Percentiles rank a stretch among this genome's conserved stretches.
Evolutionary conservation across 2,329 filamentous ascomycete genomes (phyloP).

Genomic region (Corinectria fuckeliana): DNA sequence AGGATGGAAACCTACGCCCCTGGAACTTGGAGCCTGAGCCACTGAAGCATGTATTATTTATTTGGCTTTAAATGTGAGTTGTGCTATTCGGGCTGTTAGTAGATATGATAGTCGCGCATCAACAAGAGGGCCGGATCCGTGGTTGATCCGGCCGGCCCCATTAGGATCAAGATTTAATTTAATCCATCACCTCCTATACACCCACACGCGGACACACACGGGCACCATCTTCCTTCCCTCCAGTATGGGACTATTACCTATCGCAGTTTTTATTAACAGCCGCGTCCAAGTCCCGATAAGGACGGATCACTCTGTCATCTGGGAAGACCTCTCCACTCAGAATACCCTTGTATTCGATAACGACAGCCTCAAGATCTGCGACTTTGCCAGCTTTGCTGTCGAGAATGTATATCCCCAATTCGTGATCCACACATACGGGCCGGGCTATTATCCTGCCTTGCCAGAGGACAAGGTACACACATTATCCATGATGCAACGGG

Average conservation of each 20-base stretch:
- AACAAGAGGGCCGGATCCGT: background rate
- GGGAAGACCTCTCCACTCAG: slow-evolving; percentile 7
- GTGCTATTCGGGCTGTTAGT: too few species aligned
- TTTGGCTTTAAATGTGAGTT: too few species aligned
- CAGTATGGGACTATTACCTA: slow-evolving; percentile 5
- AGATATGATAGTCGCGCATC: too few species aligned
- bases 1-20: too few species aligned
- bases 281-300: slow-evolving; percentile 9
- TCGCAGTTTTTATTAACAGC: slow-evolving; percentile 9
- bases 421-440: slow-evolving; percentile 11
- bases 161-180: slow-evolving; percentile 1
- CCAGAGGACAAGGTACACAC: slow-evolving; percentile 2
- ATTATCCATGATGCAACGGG: slow-evolving; percentile 9
- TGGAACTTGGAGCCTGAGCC: background rate
- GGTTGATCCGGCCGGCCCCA: background rate
- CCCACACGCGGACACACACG: background rate
- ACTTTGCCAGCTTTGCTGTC: slow-evolving; percentile 2
- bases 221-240: background rate
- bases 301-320: slow-evolving; percentile 10
- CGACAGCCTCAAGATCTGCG: slow-evolving; percentile 5
- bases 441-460: slow-evolving; percentile 10
- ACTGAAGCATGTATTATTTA: background rate
- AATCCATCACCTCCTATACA: background rate
- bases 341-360: slow-evolving; percentile 1
- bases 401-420: slow-evolving; percentile 8